Conservation (phyloP, 805 yeast species). For the Candida xyloterini region DNA sequence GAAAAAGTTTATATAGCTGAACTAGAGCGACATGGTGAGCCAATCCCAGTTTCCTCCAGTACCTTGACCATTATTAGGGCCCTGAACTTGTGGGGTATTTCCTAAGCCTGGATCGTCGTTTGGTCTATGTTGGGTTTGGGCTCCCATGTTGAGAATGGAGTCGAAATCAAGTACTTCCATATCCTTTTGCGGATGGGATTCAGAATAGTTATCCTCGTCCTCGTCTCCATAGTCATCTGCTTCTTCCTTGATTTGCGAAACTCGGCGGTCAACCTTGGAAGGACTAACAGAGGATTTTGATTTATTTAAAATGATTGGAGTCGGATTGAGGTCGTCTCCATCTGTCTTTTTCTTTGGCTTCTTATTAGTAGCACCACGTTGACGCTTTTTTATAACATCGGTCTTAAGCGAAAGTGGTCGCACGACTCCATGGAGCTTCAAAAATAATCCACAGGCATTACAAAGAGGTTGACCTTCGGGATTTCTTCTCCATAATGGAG, state of each 20-base stretch:
- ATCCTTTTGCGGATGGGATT: slow-evolving; percentile 5
- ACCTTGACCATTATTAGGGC: slow-evolving; percentile 4
- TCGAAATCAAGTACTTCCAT: slow-evolving; percentile 23
- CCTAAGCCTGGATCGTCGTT: background rate
- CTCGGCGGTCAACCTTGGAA: slow-evolving; percentile 4
- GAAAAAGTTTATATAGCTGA: background rate
- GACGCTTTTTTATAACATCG: slow-evolving; percentile 89
- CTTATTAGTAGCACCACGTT: slow-evolving; percentile 46
- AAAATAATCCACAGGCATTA: slow-evolving; percentile 93
- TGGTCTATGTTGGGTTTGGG: slow-evolving; percentile 10
- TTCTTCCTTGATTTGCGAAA: slow-evolving; percentile 2
- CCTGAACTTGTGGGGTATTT: background rate
- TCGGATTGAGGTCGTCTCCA: slow-evolving; percentile 51
- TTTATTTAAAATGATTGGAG: slow-evolving; percentile 33
- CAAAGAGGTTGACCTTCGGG: slow-evolving; percentile 91
- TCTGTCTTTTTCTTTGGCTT: slow-evolving; percentile 34
- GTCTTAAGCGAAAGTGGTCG: slow-evolving; percentile 77
- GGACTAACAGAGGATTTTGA: slow-evolving; percentile 10
- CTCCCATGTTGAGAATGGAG: slow-evolving; percentile 19
- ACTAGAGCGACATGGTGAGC: slow-evolving; percentile 42
- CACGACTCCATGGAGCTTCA: slow-evolving; percentile 92
- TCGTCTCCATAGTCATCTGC: slow-evolving; percentile 8
- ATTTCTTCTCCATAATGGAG: slow-evolving; percentile 94
- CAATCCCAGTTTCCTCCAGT: slow-evolving; percentile 39
- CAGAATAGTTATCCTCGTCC: slow-evolving; percentile 2